Conservation (phyloP, 75 land plant genomes). For the Chamaecyparis obtusa region DNA sequence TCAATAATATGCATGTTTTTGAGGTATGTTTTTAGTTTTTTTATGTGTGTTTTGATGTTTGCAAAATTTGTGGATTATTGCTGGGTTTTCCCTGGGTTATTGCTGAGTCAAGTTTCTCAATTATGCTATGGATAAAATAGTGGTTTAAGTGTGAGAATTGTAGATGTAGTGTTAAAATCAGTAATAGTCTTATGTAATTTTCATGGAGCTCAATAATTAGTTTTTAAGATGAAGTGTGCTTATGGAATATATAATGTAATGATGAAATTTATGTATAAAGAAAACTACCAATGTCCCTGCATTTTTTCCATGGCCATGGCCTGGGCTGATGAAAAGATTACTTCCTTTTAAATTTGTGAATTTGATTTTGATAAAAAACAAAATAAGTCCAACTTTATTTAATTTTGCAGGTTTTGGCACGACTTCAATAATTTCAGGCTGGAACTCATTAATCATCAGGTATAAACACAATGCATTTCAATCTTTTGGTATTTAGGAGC, state of each 20-base stretch:
- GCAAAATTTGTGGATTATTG: too few relatives aligned
- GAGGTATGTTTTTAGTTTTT: too few relatives aligned
- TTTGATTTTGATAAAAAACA: too few relatives aligned
- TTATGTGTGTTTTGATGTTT: too few relatives aligned
- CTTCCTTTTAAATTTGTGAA: neutral
- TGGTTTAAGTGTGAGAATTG: neutral
- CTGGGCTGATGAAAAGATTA: too few relatives aligned
- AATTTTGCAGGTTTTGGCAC: constrained; percentile 82
- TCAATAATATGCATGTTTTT: too few relatives aligned
- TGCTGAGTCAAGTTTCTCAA: too few relatives aligned
- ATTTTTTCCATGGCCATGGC: too few relatives aligned
- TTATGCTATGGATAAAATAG: neutral
- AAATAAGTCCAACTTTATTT: constrained; percentile 6
- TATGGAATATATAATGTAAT: neutral
- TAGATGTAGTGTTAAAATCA: too few relatives aligned
- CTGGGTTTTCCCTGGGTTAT: too few relatives aligned
- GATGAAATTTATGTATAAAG: neutral
- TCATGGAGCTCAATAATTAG: neutral
- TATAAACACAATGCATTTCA: constrained; percentile 12
- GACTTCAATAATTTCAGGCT: constrained; percentile 90
- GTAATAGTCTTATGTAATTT: neutral
- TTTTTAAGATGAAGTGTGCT: too few relatives aligned
- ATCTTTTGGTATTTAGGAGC: neutral
- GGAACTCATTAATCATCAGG: constrained; percentile 85
- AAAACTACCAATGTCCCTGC: neutral